Base-by-base conservation (phyloP, 805 yeast genomes). In the Wickerhamomyces mucosus region DNA sequence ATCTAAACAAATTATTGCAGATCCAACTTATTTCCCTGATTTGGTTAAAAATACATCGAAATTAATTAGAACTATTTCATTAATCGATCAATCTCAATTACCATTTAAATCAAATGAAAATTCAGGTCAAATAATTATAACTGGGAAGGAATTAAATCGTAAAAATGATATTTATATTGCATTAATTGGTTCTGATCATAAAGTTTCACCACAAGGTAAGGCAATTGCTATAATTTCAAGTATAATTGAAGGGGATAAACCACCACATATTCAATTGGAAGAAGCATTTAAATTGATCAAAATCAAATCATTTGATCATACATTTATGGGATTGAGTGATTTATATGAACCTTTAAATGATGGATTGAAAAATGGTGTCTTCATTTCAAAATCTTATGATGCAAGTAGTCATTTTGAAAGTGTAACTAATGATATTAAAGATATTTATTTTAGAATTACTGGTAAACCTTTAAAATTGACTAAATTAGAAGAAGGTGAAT, bases 351-450 rank as follows among this genome's bases (percentile, higher is more conserved):
- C 98, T 11, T 53, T 63, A 10, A 80, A 72, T 23, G 94, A 85
- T 53, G 98, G 98, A 9, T 63, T 78, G 13, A 63, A 69, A 38
- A 88, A 81, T 55, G 75, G 79, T 35, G 75, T 92, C 30, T 92
- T 61, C 59, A 67, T 92, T 36, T 85, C 96, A 23, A 81, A 72
- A 61, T 81, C 94, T 37, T 92, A 86, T 55, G 98, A 92, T 55
- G 80, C 97, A 2, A 70, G 94, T 8, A 85, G 96, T 8, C 98
- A 92, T 61, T 92, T 92, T 55, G 98, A 92, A 60, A 65, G 88
- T 26, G 82, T 95, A 48, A 92, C 98, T 24, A 97, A 92, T 55
- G 97, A 92, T 56, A 94, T 92, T 46, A 86, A 85, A 60, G 96
- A 89, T 56, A 70, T 92, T 33, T 92, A 92, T 58, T 78, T 78